phyloP scores from a whole-genome alignment of 805 yeast species.

The Zygoascus ofunaensis region DNA sequence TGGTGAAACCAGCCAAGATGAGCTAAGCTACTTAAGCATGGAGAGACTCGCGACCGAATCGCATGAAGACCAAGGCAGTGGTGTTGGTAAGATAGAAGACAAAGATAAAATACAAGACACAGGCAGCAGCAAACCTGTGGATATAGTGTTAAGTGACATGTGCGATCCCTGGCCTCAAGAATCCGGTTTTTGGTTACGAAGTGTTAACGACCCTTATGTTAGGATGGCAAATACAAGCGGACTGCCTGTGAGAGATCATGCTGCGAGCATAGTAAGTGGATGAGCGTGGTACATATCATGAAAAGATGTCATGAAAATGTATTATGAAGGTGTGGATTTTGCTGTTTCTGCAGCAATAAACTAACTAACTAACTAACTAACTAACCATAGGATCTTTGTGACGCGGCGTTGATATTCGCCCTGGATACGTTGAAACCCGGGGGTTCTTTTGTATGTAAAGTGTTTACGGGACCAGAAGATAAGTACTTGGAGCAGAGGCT shows the following conservation, averaged over 20 bases:
- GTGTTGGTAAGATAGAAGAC: neutral
- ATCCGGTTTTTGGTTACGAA: constrained; percentile 45
- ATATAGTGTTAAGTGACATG: constrained; percentile 73
- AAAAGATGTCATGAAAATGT: too few relatives aligned
- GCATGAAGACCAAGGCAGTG: neutral
- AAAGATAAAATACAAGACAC: neutral
- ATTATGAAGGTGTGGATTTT: neutral
- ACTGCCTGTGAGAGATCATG: constrained; percentile 68
- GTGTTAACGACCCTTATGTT: constrained; percentile 68
- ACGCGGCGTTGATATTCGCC: constrained; percentile 76
- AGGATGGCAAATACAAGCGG: constrained; percentile 96
- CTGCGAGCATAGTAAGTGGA: constrained; percentile 55
- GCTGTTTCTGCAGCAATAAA: too few relatives aligned
- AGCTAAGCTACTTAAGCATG: constrained; percentile 18
- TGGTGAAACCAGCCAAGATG: constrained; percentile 2
- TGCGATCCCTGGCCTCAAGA: constrained; percentile 50
- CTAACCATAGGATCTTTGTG: constrained; percentile 58
- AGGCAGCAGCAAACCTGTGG: constrained; percentile 47
- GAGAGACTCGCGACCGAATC: constrained; percentile 28
- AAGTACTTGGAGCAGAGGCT: constrained; percentile 49
- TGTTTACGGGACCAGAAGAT: constrained; percentile 78
- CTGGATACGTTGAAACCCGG: constrained; percentile 57
- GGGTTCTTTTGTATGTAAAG: constrained; percentile 76
- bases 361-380: too few relatives aligned
- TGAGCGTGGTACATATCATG: neutral